Evolutionary conservation across 177 flowering plant genomes (phyloP).

Genomic region (Vitis hybrid): DNA sequence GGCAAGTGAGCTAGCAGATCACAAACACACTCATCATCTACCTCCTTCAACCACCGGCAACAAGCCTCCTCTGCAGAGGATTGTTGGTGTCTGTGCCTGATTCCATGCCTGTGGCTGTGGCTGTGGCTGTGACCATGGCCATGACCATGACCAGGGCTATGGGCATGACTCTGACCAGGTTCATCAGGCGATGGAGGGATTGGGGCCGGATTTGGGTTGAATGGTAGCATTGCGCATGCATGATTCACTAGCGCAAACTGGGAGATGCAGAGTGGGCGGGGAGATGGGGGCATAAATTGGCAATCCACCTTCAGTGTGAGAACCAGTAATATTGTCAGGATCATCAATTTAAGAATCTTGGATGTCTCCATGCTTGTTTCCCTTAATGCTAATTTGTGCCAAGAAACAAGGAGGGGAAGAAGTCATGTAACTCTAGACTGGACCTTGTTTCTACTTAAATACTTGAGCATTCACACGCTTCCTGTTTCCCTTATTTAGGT

Average conservation of each 20-base stretch:
- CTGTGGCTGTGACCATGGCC: constrained; percentile 7
- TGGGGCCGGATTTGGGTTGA: constrained; percentile 4
- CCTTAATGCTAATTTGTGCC: neutral
- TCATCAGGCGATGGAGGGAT: constrained; percentile 8
- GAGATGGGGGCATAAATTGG: neutral
- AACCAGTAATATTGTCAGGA: constrained; percentile 4
- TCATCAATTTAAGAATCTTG: neutral
- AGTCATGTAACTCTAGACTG: neutral
- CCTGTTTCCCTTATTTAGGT: constrained; percentile 14
- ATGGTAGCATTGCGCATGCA: constrained; percentile 46
- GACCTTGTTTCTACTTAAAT: constrained; percentile 10
- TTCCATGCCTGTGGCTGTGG: constrained; percentile 17
- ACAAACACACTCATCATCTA: constrained; percentile 57
- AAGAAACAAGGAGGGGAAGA: neutral
- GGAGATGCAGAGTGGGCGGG: constrained; percentile 45
- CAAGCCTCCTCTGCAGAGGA: constrained; percentile 26
- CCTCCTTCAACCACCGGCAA: constrained; percentile 49
- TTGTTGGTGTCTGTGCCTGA: constrained; percentile 3
- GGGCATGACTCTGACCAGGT: neutral
- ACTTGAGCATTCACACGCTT: constrained; percentile 8
- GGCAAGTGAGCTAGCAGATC: constrained; percentile 52
- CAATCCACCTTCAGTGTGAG: neutral
- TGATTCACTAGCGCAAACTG: constrained; percentile 51
- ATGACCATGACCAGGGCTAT: neutral
- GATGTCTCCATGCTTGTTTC: constrained; percentile 17